A percentile compares a stretch with the other conserved stretches of the same genome.
Conservation (phyloP, 1,139 yeast species). For the Hyphopichia pseudoburtonii region DNA sequence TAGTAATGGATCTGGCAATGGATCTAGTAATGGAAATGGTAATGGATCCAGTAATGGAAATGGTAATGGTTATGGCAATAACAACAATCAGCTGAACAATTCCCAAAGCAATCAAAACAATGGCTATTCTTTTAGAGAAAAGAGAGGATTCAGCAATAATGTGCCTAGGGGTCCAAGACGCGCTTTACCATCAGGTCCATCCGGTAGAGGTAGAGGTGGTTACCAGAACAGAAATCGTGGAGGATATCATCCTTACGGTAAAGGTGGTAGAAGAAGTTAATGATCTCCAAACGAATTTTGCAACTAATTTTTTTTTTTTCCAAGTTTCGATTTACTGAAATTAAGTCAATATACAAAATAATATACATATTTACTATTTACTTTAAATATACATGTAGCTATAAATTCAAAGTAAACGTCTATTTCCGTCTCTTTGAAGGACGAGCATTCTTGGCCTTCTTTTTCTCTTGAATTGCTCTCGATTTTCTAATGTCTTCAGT, state of each 20-base stretch:
- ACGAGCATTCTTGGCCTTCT: slow-evolving; percentile 83
- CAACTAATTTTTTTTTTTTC: too few species aligned
- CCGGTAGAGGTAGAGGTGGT: slow-evolving; percentile 31
- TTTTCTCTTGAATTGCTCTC: slow-evolving; percentile 67
- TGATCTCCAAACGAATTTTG: too few species aligned
- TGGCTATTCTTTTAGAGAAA: slow-evolving; percentile 21
- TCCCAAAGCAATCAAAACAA: slow-evolving; percentile 13
- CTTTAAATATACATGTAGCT: too few species aligned
- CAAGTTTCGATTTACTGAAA: too few species aligned
- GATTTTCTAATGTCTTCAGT: slow-evolving; percentile 78
- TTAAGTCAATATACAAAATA: too few species aligned
- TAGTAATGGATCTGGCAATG: slow-evolving; percentile 2
- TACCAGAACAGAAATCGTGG: slow-evolving; percentile 23
- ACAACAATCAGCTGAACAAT: too few species aligned
- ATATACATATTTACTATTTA: too few species aligned
- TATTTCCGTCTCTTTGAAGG: slow-evolving; percentile 45
- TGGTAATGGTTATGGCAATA: not conserved
- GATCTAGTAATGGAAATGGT: slow-evolving; percentile 1
- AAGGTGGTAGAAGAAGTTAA: slow-evolving; percentile 23
- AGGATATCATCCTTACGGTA: slow-evolving; percentile 35
- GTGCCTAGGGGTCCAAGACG: slow-evolving; percentile 48
- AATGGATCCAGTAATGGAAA: not conserved
- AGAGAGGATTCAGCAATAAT: slow-evolving; percentile 28
- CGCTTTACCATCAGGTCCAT: slow-evolving; percentile 39
- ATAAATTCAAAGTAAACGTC: not conserved